phyloP scores from a whole-genome alignment of 192 early-diverging fungal species.

The Linnemannia elongata region DNA sequence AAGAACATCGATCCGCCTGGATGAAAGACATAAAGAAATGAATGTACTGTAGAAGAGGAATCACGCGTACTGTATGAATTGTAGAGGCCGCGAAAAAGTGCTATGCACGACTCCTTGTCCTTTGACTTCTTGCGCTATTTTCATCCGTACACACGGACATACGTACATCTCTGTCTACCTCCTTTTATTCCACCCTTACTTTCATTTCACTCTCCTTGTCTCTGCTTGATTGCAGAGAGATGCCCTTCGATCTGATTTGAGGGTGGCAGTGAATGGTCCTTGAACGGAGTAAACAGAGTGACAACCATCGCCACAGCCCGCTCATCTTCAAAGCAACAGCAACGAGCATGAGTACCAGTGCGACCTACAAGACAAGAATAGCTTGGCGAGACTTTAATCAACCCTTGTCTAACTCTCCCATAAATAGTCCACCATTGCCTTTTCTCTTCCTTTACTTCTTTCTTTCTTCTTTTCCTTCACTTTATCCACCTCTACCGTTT shows the following conservation, averaged over 20 bases:
- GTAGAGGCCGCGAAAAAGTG: not conserved
- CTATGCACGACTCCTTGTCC: not conserved
- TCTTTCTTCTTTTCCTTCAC: not conserved
- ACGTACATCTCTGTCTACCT: not conserved
- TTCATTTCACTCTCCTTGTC: not conserved
- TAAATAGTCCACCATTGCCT: not conserved
- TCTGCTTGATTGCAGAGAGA: too few species aligned
- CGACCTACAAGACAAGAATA: not conserved
- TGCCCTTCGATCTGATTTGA: too few species aligned
- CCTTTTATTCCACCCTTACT: not conserved
- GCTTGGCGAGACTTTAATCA: not conserved
- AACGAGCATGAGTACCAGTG: too few species aligned
- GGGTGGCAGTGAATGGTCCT: too few species aligned
- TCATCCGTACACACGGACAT: not conserved
- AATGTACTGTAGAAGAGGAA: not conserved
- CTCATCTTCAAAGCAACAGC: too few species aligned
- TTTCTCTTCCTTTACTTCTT: not conserved
- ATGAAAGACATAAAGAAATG: not conserved
- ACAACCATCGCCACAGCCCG: not conserved
- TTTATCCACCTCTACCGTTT: not conserved
- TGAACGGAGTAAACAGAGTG: not conserved
- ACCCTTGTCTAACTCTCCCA: not conserved
- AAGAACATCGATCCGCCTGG: slow-evolving; percentile 7
- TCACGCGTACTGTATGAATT: not conserved
- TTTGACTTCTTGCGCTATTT: not conserved